Conservation (phyloP, 2,329 filamentous ascomycete genomes). For the Aspergillus sp. region DNA sequence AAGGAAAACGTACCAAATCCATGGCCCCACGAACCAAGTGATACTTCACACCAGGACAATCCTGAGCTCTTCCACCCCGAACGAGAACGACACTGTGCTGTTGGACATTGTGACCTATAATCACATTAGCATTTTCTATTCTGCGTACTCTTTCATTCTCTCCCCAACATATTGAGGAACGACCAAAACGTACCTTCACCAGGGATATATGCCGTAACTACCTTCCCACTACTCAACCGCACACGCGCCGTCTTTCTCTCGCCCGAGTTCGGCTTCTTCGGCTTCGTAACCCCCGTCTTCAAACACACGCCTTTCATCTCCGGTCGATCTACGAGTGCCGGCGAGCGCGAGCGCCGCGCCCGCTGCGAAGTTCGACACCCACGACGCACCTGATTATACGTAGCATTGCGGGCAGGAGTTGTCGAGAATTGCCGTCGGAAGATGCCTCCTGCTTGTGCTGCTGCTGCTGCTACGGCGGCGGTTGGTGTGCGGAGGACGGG, state of each 20-base stretch:
- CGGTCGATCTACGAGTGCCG: constrained; percentile 67
- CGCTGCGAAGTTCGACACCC: constrained; percentile 72
- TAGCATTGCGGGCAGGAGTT: constrained; percentile 51
- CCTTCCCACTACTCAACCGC: constrained; percentile 73
- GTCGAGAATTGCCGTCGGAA: constrained; percentile 47
- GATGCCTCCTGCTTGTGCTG: constrained; percentile 12
- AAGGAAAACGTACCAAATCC: constrained; percentile 65
- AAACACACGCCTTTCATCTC: constrained; percentile 93
- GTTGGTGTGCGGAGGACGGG: constrained; percentile 24
- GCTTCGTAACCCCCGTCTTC: constrained; percentile 85
- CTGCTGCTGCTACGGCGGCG: constrained; percentile 14
- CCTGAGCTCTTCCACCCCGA: constrained; percentile 84
- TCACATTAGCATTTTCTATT: background rate
- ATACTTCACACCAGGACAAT: constrained; percentile 98
- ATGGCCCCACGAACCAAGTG: constrained; percentile 83
- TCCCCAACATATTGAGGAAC: background rate
- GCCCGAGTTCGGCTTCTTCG: constrained; percentile 98
- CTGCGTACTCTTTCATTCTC: background rate
- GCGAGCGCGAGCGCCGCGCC: constrained; percentile 78
- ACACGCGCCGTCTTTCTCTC: constrained; percentile 94
- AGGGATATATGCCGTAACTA: constrained; percentile 89
- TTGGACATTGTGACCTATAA: constrained; percentile 81
- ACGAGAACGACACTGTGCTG: constrained; percentile 97
- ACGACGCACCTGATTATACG: constrained; percentile 64
- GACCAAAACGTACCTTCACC: constrained; percentile 58